These are phyloP conservation scores for Silene latifolia DNA, from an alignment of 148 eudicot genomes.

Conservation along the genomic window DNA sequence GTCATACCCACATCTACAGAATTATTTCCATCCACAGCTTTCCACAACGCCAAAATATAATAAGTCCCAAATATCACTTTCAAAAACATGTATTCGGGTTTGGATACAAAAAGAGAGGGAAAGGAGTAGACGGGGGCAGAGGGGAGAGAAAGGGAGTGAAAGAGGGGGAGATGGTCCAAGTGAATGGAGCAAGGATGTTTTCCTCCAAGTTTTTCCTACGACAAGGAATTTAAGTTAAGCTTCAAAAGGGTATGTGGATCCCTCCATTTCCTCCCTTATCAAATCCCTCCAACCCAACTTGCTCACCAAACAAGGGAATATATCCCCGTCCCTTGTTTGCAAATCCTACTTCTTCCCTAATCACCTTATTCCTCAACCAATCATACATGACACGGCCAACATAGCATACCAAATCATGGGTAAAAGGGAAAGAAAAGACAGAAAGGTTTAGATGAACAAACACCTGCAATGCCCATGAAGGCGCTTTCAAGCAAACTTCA, in stretches of 20 bases:
- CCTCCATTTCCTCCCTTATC: background rate
- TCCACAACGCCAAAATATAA: background rate
- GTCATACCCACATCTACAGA: background rate
- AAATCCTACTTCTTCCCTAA: background rate
- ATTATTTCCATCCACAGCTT: background rate
- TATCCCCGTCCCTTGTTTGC: background rate
- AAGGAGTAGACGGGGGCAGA: background rate
- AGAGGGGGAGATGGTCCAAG: background rate
- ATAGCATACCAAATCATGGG: background rate
- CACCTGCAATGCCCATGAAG: conserved; percentile 95
- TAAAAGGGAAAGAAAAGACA: background rate
- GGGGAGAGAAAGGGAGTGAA: background rate
- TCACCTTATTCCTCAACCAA: too few species aligned
- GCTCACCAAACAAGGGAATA: background rate
- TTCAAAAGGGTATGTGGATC: background rate
- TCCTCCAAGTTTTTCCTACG: too few species aligned
- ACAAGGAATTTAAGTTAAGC: background rate
- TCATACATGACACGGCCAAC: background rate
- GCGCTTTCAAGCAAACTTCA: conserved; percentile 88
- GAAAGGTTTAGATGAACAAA: conserved; percentile 10
- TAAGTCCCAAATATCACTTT: background rate
- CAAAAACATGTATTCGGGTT: background rate
- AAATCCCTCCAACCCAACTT: background rate
- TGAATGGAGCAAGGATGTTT: background rate
- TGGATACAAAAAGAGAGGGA: background rate